phyloP scores from a whole-genome alignment of 495 filamentous ascomycete genomes.

The Trichodelitschia bisporula region DNA sequence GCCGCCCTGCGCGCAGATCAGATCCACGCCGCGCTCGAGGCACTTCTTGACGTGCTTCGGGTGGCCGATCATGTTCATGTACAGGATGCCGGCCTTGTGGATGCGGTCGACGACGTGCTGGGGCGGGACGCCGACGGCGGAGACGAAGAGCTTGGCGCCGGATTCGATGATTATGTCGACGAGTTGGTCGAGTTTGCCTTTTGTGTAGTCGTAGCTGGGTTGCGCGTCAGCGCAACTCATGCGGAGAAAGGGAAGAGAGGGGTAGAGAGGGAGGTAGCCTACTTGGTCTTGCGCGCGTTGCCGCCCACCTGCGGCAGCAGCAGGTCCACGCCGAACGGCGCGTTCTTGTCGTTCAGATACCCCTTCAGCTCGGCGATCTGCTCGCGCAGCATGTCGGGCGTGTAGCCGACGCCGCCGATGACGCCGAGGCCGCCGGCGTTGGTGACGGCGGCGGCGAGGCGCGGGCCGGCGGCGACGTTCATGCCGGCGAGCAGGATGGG shows the following conservation, averaged over 20 bases:
- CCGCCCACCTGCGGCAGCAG: constrained; percentile 87
- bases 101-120: constrained; percentile 69
- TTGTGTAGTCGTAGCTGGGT: constrained; percentile 92
- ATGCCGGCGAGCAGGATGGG: constrained; percentile 89
- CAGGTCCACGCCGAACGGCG: constrained; percentile 95
- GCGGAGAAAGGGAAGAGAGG: too few relatives aligned
- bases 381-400: constrained; percentile 85
- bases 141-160: constrained; percentile 82
- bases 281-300: constrained; percentile 86
- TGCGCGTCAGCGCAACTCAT: too few relatives aligned
- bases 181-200: constrained; percentile 86
- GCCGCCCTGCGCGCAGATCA: constrained; percentile 84
- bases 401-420: constrained; percentile 90
- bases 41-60: constrained; percentile 95
- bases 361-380: constrained; percentile 89
- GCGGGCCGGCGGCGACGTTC: constrained; percentile 96
- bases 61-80: constrained; percentile 99
- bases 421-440: constrained; percentile 94
- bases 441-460: constrained; percentile 88
- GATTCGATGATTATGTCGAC: constrained; percentile 80
- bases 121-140: constrained; percentile 84
- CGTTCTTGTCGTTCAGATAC: constrained; percentile 75
- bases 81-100: constrained; percentile 66
- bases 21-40: constrained; percentile 65
- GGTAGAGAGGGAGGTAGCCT: constrained; percentile 7